These are phyloP conservation scores for Daldinia sp. DNA, from an alignment of 2,329 filamentous ascomycete species.

Conservation along the genomic window DNA sequence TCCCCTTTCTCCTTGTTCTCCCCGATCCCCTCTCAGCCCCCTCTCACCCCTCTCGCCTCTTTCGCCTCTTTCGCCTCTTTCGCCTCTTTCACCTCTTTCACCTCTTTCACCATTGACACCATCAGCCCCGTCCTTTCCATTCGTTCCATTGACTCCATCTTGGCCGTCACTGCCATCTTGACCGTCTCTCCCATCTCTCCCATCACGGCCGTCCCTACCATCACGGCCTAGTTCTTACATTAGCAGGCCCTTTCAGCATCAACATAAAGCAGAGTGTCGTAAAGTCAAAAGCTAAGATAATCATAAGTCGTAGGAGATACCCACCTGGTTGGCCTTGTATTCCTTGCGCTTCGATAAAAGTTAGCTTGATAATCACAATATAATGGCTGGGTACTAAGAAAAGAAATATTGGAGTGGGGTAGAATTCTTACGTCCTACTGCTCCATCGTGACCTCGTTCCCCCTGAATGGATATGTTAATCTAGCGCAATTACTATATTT, in stretches of 20 bases:
- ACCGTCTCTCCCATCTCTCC: background rate
- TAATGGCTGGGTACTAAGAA: background rate
- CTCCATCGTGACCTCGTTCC: background rate
- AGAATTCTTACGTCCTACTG: background rate
- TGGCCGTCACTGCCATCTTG: background rate
- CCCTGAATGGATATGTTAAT: background rate
- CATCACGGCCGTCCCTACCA: background rate
- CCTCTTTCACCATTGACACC: background rate
- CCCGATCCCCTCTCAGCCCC: background rate
- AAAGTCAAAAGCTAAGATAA: background rate
- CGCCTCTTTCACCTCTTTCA: background rate
- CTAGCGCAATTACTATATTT: background rate
- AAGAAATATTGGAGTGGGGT: background rate
- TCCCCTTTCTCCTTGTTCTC: background rate
- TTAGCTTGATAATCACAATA: background rate
- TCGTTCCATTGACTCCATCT: background rate
- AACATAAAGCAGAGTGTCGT: background rate
- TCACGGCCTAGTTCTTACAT: background rate
- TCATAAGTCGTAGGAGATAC: background rate
- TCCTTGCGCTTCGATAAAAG: constrained; percentile 1
- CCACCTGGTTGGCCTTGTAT: background rate
- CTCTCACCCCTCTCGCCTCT: background rate
- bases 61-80: background rate
- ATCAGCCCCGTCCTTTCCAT: background rate
- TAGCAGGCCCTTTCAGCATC: too few relatives aligned